A percentile compares a stretch with the other conserved stretches of the same genome.
Conservation (phyloP, 2,329 filamentous ascomycete species). For the Eutypa lata region DNA sequence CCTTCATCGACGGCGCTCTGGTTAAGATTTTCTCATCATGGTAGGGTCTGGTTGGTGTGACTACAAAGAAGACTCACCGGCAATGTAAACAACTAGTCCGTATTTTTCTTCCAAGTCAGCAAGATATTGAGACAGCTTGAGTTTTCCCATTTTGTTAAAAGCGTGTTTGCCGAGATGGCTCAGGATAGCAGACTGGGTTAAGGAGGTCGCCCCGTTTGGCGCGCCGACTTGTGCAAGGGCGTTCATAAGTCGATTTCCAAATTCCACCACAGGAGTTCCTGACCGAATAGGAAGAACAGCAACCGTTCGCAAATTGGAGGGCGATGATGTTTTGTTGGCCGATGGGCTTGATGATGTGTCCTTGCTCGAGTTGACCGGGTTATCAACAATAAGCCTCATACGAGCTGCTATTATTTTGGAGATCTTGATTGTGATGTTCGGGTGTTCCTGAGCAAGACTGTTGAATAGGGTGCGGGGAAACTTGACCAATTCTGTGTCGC, state of each 20-base stretch:
- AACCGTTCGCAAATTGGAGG: constrained; percentile 87
- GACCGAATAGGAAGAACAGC: constrained; percentile 86
- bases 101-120: constrained; percentile 97
- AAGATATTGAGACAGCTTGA: constrained; percentile 92
- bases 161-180: constrained; percentile 95
- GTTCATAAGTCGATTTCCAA: constrained; percentile 82
- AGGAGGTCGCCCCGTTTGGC: constrained; percentile 81
- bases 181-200: constrained; percentile 90
- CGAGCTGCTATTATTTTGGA: constrained; percentile 97
- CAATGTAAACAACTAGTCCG: constrained; percentile 90
- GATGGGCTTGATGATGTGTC: constrained; percentile 58
- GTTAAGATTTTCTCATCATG: constrained; percentile 53
- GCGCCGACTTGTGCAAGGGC: constrained; percentile 87
- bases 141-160: constrained; percentile 94
- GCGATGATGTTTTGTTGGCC: constrained; percentile 72
- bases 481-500: constrained; percentile 93
- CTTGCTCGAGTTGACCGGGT: constrained; percentile 65
- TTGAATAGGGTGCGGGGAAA: constrained; percentile 96
- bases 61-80: constrained; percentile 49
- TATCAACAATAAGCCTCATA: constrained; percentile 86
- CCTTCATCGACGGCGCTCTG: constrained; percentile 54
- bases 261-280: constrained; percentile 92
- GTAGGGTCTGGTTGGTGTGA: constrained; percentile 2
- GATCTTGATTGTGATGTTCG: constrained; percentile 97
- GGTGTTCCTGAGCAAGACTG: constrained; percentile 93